Conservation (phyloP, 257 asterid species). For the Fraxinus cuspidata region DNA sequence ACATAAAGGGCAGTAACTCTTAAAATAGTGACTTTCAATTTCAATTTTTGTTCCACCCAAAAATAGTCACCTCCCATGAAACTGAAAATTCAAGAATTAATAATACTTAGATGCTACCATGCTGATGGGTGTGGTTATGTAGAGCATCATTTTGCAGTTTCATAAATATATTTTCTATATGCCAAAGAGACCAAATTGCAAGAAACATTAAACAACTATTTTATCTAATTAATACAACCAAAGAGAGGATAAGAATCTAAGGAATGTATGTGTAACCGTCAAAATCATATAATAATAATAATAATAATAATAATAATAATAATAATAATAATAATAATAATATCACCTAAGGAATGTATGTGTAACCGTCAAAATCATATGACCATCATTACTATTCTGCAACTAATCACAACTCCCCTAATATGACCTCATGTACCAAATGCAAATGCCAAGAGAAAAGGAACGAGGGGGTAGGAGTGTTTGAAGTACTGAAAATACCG, state of each 20-base stretch:
- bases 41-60: background rate
- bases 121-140: background rate
- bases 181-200: background rate
- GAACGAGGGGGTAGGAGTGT: background rate
- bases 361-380: background rate
- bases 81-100: background rate
- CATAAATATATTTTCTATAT: background rate
- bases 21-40: background rate
- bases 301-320: too few species aligned
- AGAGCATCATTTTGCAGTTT: too few species aligned
- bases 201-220: background rate
- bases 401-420: background rate
- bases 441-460: background rate
- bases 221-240: background rate
- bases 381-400: background rate
- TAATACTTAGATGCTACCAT: background rate
- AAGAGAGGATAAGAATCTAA: background rate
- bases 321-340: too few species aligned
- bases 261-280: too few species aligned
- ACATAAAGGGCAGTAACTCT: conserved; percentile 20
- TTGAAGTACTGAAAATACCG: background rate
- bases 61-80: background rate
- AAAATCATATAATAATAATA: too few species aligned
- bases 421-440: background rate
- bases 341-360: background rate